Conservation (phyloP, 768 basidiomycete genomes). For the Leucocoprinus birnbaumii region DNA sequence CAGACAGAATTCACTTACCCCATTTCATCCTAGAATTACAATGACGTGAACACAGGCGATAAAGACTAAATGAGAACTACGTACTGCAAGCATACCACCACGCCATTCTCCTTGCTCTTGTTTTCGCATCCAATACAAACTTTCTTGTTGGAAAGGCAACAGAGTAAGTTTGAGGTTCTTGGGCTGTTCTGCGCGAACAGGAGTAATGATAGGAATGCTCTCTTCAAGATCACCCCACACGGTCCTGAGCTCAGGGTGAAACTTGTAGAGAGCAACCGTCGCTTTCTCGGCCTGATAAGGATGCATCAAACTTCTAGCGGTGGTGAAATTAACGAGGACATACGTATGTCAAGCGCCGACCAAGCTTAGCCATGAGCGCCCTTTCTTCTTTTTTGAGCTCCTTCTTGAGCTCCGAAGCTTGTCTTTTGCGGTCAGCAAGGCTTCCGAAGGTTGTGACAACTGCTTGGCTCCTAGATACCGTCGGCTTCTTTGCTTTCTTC, state of each 20-base stretch:
- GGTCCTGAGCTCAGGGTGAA: slow-evolving; percentile 79
- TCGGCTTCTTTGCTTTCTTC: slow-evolving; percentile 11
- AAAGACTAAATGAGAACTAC: slow-evolving; percentile 22
- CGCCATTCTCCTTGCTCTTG: slow-evolving; percentile 87
- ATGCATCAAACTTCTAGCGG: slow-evolving; percentile 10
- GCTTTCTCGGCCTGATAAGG: slow-evolving; percentile 66
- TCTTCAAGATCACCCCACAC: slow-evolving; percentile 87
- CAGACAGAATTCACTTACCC: slow-evolving; percentile 48
- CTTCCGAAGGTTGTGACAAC: slow-evolving; percentile 33
- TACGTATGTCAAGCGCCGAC: slow-evolving; percentile 74
- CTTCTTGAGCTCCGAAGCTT: slow-evolving; percentile 20
- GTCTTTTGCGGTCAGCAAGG: slow-evolving; percentile 21
- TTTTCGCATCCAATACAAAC: slow-evolving; percentile 92
- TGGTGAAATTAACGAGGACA: slow-evolving; percentile 17
- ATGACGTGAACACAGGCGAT: too few relatives aligned
- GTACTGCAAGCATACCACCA: slow-evolving; percentile 89
- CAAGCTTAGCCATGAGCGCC: slow-evolving; percentile 52
- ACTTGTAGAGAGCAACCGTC: slow-evolving; percentile 53
- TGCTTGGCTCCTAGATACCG: slow-evolving; percentile 16
- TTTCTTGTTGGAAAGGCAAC: slow-evolving; percentile 94
- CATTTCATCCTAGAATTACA: slow-evolving; percentile 74
- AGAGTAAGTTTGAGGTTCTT: slow-evolving; percentile 79
- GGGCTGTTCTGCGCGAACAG: slow-evolving; percentile 77
- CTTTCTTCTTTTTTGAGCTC: slow-evolving; percentile 44
- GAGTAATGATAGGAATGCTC: slow-evolving; percentile 55